phyloP scores from a whole-genome alignment of 2,329 filamentous ascomycete genomes.

The Trichoderma citrinoviride region DNA sequence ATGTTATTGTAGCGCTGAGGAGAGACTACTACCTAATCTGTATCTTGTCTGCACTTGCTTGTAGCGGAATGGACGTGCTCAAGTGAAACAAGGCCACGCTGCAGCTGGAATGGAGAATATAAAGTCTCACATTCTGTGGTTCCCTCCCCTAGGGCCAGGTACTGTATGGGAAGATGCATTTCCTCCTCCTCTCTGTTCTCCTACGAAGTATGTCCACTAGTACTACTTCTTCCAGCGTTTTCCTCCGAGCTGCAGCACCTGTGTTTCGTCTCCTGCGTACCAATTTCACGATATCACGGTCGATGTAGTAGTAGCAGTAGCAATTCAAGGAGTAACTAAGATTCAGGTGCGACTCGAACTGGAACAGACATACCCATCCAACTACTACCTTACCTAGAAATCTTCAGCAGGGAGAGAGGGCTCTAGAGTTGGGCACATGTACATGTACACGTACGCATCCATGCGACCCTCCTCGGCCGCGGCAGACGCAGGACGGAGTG shows the following conservation, averaged over 20 bases:
- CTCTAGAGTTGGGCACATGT: background rate
- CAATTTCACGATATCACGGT: too few relatives aligned
- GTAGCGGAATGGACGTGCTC: background rate
- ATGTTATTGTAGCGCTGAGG: too few relatives aligned
- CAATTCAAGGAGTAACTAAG: background rate
- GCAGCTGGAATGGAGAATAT: background rate
- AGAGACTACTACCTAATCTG: too few relatives aligned
- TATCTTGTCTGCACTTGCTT: too few relatives aligned
- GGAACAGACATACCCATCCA: background rate
- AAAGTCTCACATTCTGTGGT: background rate
- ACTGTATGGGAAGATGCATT: background rate
- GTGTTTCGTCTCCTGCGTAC: background rate
- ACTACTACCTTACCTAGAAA: background rate
- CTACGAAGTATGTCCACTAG: too few relatives aligned
- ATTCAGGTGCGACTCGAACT: background rate
- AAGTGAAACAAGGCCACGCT: slow-evolving; percentile 15
- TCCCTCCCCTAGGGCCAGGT: background rate
- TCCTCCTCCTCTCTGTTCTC: too few relatives aligned
- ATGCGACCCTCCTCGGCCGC: background rate
- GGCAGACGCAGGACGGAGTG: slow-evolving; percentile 10
- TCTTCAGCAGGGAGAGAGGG: background rate
- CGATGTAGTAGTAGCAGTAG: too few relatives aligned
- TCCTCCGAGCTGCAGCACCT: background rate
- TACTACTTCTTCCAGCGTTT: too few relatives aligned
- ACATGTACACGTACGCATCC: background rate